Evolutionary conservation across 1,284 basidiomycete genomes (phyloP), one percentile per base, ranked within the genome.

Genomic region (Trametes hirsuta): DNA sequence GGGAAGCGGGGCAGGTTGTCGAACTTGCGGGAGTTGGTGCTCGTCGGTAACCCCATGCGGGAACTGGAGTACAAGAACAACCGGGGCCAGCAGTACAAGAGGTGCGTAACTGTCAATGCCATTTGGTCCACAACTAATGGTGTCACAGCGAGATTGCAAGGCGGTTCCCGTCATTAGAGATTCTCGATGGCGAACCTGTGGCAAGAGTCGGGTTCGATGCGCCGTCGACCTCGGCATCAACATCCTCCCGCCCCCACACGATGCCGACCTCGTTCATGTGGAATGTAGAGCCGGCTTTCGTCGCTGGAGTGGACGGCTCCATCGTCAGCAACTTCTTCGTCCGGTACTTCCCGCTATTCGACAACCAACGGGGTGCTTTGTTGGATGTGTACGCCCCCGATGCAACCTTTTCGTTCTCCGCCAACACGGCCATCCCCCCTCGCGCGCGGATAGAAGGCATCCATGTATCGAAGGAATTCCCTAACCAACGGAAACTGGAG

Each of bases 341-440:
- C 65, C 86, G 90, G 62, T 97, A 90, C 75, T 97, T 97, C 76
- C 83, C 87, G 3, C 75, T 88, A 1, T 97, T 92, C 73, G 97
- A 99, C 75, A 81, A 79, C 30, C 85, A 92, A 66, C 87, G 97
- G 25, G 75, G 80, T 0, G 77, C 82, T 2, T 82, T 97, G 6
- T 68, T 85, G 39, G 81, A 90, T 47, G 94, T 83, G 6, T 99
- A 98, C 73, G 86, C 92, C 62, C 85, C 91, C 0, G 79, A 84
- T 40, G 92, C 96, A 12, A 95, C 94, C 10, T 95, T 98, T 71
- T 97, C 95, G 0, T 90, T 90, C 73, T 89, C 90, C 12, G 84
- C 86, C 66, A 95, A 95, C 72, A 95, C 95, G 2, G 73, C 80
- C 1, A 90, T 95, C 48, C 93, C 94, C 4, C 76, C 81, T 10